Conservation (phyloP, 352 stramenopile genomes). For the Thalassiosira livingstoniorum region DNA sequence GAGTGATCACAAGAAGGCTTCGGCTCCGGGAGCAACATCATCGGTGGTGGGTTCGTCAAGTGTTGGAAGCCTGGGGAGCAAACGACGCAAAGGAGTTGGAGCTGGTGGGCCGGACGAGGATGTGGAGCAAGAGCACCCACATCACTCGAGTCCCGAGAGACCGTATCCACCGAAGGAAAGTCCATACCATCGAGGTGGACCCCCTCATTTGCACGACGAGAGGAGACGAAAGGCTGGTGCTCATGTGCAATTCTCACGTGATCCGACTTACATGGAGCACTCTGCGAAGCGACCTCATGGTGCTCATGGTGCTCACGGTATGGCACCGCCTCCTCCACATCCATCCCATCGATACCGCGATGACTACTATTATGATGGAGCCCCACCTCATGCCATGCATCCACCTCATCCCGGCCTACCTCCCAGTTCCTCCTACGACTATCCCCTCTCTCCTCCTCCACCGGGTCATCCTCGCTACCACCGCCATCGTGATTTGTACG, state of each 20-base stretch:
- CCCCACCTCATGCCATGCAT: not conserved
- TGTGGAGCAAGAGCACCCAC: not conserved
- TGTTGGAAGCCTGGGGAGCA: not conserved
- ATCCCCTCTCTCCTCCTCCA: slow-evolving; percentile 28
- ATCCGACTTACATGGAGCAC: slow-evolving; percentile 5
- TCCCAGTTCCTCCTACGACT: slow-evolving; percentile 10
- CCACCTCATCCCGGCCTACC: not conserved
- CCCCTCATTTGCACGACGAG: slow-evolving; percentile 30
- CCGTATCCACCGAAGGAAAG: not conserved
- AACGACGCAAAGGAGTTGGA: not conserved
- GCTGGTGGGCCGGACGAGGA: not conserved
- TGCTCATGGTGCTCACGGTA: not conserved
- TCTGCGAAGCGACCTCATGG: not conserved
- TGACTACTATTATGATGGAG: slow-evolving; percentile 17
- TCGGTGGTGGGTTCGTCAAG: slow-evolving; percentile 4
- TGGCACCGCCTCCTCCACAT: slow-evolving; percentile 17
- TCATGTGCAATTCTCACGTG: slow-evolving; percentile 50
- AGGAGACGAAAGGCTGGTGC: slow-evolving; percentile 5
- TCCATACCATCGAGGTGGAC: slow-evolving; percentile 15
- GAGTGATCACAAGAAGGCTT: slow-evolving; percentile 9
- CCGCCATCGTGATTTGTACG: slow-evolving; percentile 25
- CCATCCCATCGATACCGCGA: slow-evolving; percentile 11
- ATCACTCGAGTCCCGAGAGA: not conserved
- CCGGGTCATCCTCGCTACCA: not conserved
- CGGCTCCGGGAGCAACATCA: not conserved